Evolutionary conservation across 2,329 filamentous ascomycete species (phyloP).

Genomic region (Neobulgaria alba): DNA sequence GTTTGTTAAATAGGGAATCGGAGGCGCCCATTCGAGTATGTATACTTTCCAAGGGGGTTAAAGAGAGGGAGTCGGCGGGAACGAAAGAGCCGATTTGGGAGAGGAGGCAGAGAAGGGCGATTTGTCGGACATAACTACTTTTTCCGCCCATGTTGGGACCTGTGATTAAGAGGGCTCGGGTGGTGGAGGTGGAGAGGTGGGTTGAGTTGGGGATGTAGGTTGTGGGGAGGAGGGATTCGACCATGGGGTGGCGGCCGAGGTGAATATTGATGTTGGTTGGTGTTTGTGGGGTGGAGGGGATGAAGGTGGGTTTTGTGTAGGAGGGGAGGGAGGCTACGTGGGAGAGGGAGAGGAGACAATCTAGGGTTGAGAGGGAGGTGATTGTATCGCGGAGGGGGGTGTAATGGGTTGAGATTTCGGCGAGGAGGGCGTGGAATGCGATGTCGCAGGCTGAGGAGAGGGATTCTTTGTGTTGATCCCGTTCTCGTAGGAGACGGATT

Average conservation of each 20-base stretch:
- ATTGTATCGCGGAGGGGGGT: conserved; percentile 84
- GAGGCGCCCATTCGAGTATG: conserved; percentile 92
- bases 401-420: conserved; percentile 72
- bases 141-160: conserved; percentile 99
- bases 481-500: conserved; percentile 70
- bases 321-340: conserved; percentile 78
- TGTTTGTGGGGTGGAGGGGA: conserved; percentile 40
- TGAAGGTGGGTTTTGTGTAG: conserved; percentile 69
- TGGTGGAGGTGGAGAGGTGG: conserved; percentile 58
- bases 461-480: conserved; percentile 91
- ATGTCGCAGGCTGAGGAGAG: conserved; percentile 84
- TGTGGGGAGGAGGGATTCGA: conserved; percentile 79
- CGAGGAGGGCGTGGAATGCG: conserved; percentile 66
- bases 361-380: conserved; percentile 74
- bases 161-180: conserved; percentile 57
- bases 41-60: conserved; percentile 84
- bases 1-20: conserved; percentile 91
- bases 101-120: conserved; percentile 87
- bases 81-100: conserved; percentile 93
- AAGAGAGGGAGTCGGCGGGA: conserved; percentile 62
- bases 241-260: conserved; percentile 85
- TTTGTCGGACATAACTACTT: conserved; percentile 89
- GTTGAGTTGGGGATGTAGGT: conserved; percentile 89
- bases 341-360: conserved; percentile 82
- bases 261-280: conserved; percentile 52